A percentile compares a stretch with the other conserved stretches of the same genome.
Conservation (phyloP, 208 protist species). For the Crithidia fasciculata region DNA sequence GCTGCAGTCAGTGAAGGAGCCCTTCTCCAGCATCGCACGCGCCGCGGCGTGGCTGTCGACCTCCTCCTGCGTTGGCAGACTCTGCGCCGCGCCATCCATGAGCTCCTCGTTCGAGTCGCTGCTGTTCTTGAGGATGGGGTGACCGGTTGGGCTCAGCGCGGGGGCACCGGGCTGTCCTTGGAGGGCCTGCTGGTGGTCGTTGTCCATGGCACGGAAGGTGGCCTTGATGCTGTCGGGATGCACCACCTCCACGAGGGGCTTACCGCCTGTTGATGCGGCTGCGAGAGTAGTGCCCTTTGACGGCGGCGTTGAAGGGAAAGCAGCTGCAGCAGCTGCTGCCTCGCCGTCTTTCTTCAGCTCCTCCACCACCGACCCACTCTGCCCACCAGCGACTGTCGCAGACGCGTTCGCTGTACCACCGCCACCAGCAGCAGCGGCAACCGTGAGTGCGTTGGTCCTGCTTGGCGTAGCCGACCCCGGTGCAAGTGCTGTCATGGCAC, state of each 20-base stretch:
- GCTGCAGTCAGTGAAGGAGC: neutral
- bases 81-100: neutral
- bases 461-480: neutral
- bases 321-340: neutral
- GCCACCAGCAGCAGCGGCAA: neutral
- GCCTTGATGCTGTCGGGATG: slow-evolving; percentile 12
- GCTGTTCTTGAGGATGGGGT: neutral
- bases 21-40: neutral
- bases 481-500: neutral
- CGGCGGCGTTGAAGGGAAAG: neutral
- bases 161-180: slow-evolving; percentile 7
- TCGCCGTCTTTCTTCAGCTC: too few relatives aligned
- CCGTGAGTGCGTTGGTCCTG: neutral
- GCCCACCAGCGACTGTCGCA: too few relatives aligned
- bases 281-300: neutral
- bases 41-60: neutral
- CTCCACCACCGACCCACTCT: too few relatives aligned
- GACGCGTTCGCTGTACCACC: too few relatives aligned
- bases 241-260: slow-evolving; percentile 1
- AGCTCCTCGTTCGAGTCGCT: slow-evolving; percentile 4
- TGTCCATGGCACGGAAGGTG: slow-evolving; percentile 17
- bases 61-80: neutral
- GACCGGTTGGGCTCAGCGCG: neutral
- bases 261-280: too few relatives aligned
- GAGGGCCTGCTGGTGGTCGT: slow-evolving; percentile 8